A percentile compares a stretch with the other conserved stretches of the same genome.
These are phyloP conservation scores for Coprinopsis strossmayeri DNA, from an alignment of 768 basidiomycete genomes.

Conservation along the genomic window DNA sequence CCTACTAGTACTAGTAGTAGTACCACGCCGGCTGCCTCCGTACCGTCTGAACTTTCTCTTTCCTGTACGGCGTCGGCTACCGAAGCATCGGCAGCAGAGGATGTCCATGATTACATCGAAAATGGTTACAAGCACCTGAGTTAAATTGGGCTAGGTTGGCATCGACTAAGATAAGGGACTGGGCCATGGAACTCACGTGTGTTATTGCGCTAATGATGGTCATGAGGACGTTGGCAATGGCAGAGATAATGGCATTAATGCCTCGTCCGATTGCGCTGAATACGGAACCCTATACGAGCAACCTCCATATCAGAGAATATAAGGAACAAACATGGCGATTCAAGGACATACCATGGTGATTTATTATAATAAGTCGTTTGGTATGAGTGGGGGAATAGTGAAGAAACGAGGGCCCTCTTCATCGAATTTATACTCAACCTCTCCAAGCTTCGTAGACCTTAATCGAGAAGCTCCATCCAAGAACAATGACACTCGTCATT, in stretches of 20 bases:
- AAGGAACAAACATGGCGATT: too few relatives aligned
- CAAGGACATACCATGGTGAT: too few relatives aligned
- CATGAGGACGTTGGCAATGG: slow-evolving; percentile 54
- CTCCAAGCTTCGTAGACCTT: too few relatives aligned
- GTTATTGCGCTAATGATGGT: slow-evolving; percentile 54
- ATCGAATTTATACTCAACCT: too few relatives aligned
- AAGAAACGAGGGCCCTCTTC: too few relatives aligned
- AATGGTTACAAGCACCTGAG: slow-evolving; percentile 58
- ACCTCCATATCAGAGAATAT: too few relatives aligned
- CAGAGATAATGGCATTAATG: slow-evolving; percentile 53
- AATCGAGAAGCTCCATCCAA: too few relatives aligned
- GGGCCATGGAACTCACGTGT: slow-evolving; percentile 31
- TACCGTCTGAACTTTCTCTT: slow-evolving; percentile 5
- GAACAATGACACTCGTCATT: too few relatives aligned
- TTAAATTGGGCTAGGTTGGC: neutral
- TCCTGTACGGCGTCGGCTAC: slow-evolving; percentile 20
- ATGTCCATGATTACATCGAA: slow-evolving; percentile 55
- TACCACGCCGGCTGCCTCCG: too few relatives aligned
- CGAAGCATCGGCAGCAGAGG: slow-evolving; percentile 44
- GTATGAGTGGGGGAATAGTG: too few relatives aligned
- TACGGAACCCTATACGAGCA: slow-evolving; percentile 45
- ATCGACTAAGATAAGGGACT: neutral
- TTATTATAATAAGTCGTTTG: too few relatives aligned
- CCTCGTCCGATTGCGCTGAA: slow-evolving; percentile 60
- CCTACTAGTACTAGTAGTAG: neutral